Evolutionary conservation across 2,329 filamentous ascomycete species (phyloP).

Genomic region (Colletotrichum abscissum): DNA sequence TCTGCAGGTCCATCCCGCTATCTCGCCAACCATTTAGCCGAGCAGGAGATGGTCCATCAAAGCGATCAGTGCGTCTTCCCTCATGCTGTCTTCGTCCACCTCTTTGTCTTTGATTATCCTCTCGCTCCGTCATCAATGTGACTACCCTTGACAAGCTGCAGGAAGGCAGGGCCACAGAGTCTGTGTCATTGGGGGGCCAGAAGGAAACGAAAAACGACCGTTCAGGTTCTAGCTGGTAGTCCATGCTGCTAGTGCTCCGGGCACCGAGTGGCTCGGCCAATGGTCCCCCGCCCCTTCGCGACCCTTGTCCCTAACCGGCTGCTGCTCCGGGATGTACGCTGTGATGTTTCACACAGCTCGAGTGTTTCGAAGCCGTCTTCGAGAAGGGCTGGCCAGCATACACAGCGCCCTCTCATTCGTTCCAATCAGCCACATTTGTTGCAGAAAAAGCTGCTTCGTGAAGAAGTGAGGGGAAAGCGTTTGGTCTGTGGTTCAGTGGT

Average conservation of each 20-base stretch:
- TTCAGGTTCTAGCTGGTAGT: neutral
- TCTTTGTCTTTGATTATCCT: neutral
- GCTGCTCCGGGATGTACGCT: slow-evolving; percentile 22
- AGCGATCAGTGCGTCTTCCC: neutral
- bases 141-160: neutral
- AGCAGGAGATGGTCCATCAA: neutral
- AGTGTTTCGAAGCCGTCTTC: slow-evolving; percentile 29
- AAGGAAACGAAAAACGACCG: neutral
- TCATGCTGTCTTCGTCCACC: neutral
- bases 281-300: slow-evolving; percentile 11
- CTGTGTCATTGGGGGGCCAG: neutral
- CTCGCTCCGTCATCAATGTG: neutral
- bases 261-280: neutral
- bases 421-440: neutral
- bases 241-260: neutral
- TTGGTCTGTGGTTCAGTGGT: neutral
- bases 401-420: neutral
- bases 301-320: slow-evolving; percentile 19
- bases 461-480: neutral
- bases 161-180: neutral
- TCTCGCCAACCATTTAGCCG: neutral
- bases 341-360: slow-evolving; percentile 27
- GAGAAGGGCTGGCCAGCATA: slow-evolving; percentile 16
- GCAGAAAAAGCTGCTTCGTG: too few relatives aligned
- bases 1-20: neutral